A percentile compares a stretch with the other conserved stretches of the same genome.
Evolutionary conservation across 75 land plant species (phyloP).

Genomic region (Chamaecyparis obtusa): DNA sequence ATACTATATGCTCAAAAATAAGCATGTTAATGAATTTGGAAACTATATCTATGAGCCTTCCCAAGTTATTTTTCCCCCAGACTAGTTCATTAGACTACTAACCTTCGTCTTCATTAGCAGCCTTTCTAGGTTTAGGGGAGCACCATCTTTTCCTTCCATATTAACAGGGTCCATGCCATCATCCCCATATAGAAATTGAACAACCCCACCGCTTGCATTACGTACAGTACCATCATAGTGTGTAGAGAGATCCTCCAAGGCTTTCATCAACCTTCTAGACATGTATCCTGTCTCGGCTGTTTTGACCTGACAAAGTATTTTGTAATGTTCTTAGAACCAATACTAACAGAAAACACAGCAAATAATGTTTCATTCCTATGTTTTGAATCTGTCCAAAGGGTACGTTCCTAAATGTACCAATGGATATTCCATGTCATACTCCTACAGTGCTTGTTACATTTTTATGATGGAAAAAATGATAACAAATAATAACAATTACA

Average conservation of each 20-base stretch:
- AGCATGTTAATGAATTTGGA: background rate
- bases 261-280: constrained; percentile 96
- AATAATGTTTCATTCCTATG: background rate
- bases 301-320: constrained; percentile 62
- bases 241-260: constrained; percentile 81
- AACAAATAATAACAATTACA: too few relatives aligned
- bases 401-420: background rate
- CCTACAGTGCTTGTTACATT: background rate
- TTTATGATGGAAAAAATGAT: background rate
- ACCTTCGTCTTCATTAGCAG: constrained; percentile 77
- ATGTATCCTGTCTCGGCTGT: constrained; percentile 98
- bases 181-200: constrained; percentile 93
- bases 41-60: background rate
- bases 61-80: background rate
- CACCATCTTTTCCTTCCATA: constrained; percentile 85
- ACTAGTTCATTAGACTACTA: background rate
- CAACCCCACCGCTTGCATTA: constrained; percentile 74
- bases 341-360: background rate
- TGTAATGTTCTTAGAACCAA: background rate
- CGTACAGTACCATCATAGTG: constrained; percentile 93
- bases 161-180: constrained; percentile 96
- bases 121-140: constrained; percentile 71
- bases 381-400: background rate
- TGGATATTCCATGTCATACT: background rate
- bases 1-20: background rate